These are phyloP conservation scores for Phymatotrichopsis omnivora DNA, from an alignment of 2,329 filamentous ascomycete species.

Conservation along the genomic window DNA sequence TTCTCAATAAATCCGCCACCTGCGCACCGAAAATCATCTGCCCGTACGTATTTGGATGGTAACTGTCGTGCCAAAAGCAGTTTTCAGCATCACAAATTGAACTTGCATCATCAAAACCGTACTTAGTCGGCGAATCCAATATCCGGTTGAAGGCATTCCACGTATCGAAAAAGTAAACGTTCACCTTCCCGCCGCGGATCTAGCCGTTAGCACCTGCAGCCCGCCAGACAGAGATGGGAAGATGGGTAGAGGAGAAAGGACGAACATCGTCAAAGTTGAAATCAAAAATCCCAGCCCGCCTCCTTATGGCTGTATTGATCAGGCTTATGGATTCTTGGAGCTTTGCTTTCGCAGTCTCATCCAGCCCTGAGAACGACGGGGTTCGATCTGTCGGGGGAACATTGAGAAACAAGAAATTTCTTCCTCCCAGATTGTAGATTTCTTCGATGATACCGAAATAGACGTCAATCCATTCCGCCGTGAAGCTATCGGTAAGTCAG, in stretches of 20 bases:
- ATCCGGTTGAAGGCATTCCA: constrained; percentile 8
- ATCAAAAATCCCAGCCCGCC: constrained; percentile 30
- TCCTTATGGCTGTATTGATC: too few species aligned
- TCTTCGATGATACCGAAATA: constrained; percentile 38
- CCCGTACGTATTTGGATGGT: too few species aligned
- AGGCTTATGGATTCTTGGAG: not conserved
- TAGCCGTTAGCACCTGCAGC: not conserved
- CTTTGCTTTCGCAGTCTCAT: too few species aligned
- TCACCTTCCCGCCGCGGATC: not conserved
- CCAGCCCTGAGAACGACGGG: too few species aligned
- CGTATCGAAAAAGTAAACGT: constrained; percentile 11
- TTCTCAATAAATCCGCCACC: too few species aligned
- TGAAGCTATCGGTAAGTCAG: constrained; percentile 6
- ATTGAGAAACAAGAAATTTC: constrained; percentile 43
- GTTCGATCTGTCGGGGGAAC: constrained; percentile 32
- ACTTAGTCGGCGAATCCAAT: constrained; percentile 1
- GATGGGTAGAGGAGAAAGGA: not conserved
- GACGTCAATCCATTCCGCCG: constrained; percentile 28
- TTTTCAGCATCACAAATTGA: not conserved
- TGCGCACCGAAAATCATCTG: too few species aligned
- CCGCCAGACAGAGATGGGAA: not conserved
- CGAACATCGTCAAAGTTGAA: constrained; percentile 12
- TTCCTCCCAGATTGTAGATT: constrained; percentile 40
- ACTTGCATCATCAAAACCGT: constrained; percentile 1
- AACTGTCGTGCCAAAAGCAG: constrained; percentile 15